Base-by-base conservation (phyloP, 2,329 filamentous ascomycete genomes). In the Fusarium burgessii region DNA sequence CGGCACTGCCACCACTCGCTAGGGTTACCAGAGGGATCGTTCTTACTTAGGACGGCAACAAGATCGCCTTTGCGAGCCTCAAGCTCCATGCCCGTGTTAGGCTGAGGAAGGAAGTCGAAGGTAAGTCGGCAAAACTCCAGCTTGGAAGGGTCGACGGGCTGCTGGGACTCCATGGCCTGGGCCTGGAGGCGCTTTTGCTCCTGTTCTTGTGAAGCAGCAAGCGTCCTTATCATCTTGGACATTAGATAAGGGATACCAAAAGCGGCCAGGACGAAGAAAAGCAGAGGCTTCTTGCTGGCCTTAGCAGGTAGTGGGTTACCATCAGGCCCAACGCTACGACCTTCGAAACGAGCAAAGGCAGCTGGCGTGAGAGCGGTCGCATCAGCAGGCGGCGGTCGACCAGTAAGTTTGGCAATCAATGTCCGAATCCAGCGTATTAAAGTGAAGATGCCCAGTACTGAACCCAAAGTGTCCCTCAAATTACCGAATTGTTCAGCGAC, bases 1-100 rank as follows among this genome's bases (percentile, higher is more conserved):
- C 96, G 89, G 82, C 97, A 99, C 72, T 92, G 90, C 96, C 96
- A 99, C 96, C 96, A 99, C 78, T 99, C 95, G 56, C 93, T 96
- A 7, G 94, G 90, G 75, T 96, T 94, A 45, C 96, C 96, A 77
- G 95, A 89, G 1, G 96, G 96, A 77, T 99, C 96, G 20, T 90
- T 92, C 84, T 98, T 98, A 84, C 91, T 92, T 58, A 99, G 87
- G 2, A 99, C 94, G 29, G 96, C 96, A 18, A 99, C 95, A 57
- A 98, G 90, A 76, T 99, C 96, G 65, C 95, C 95, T 84, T 97
- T 98, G 84, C 93, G 95, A 27, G 97, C 95, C 38, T 93, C 91
- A 17, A 99, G 87, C 78, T 99, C 97, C 74, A 98, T 90, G 58
- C 87, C 82, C n/a, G 80, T 77, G 80, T 88, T 89, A 5, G 88